These are phyloP conservation scores for Dendrobium nobile DNA, from an alignment of 106 monocot species.

Conservation along the genomic window DNA sequence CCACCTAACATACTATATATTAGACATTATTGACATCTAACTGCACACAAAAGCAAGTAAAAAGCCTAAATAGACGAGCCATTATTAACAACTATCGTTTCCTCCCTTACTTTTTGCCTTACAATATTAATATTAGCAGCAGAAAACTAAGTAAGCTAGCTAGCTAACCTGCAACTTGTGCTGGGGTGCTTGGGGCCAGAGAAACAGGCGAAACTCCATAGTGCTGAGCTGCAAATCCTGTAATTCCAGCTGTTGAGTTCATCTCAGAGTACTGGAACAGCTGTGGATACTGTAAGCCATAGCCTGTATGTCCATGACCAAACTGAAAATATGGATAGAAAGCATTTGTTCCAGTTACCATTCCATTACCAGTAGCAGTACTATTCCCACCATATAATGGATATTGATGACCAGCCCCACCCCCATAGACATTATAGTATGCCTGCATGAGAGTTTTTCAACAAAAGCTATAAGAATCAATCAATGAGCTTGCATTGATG, in stretches of 20 bases:
- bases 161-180: constrained; percentile 38
- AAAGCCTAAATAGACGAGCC: no score
- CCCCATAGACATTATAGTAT: constrained; percentile 31
- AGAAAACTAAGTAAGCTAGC: neutral
- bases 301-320: constrained; percentile 28
- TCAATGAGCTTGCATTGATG: no score
- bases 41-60: no score
- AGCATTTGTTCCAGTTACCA: constrained; percentile 13
- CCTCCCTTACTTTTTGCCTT: neutral
- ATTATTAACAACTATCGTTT: no score
- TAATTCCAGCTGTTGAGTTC: constrained; percentile 16
- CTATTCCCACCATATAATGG: constrained; percentile 20
- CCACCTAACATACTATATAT: no score
- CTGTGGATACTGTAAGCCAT: constrained; percentile 39
- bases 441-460: constrained; percentile 9
- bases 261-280: constrained; percentile 29
- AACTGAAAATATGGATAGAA: constrained; percentile 41
- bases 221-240: constrained; percentile 30
- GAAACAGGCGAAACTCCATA: constrained; percentile 31
- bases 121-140: neutral
- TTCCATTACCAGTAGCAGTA: constrained; percentile 9
- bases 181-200: constrained; percentile 18
- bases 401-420: constrained; percentile 14
- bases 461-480: neutral
- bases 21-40: no score